These are phyloP conservation scores for Platanus orientalis DNA, from an alignment of 164 flowering plant species.

Conservation along the genomic window DNA sequence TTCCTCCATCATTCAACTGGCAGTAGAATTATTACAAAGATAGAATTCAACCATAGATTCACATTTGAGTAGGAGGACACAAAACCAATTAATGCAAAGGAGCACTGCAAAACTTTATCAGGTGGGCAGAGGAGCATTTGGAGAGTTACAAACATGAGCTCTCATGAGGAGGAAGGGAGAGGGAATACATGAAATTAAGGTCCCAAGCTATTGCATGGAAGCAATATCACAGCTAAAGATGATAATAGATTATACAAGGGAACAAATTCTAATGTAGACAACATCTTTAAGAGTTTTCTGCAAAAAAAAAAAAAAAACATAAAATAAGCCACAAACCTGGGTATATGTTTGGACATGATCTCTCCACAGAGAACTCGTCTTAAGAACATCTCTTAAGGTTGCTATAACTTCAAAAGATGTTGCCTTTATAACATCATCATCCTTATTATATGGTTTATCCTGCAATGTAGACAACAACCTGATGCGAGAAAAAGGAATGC, in stretches of 20 bases:
- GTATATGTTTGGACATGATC: conserved; percentile 93
- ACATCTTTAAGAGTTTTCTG: background rate
- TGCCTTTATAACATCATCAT: conserved; percentile 92
- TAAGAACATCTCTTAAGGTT: conserved; percentile 82
- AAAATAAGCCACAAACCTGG: conserved; percentile 42
- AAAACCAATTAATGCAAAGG: no score
- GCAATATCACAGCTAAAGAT: background rate
- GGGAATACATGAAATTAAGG: no score
- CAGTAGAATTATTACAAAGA: no score
- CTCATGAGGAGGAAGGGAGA: no score
- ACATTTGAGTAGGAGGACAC: no score
- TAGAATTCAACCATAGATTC: no score
- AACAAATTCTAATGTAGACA: background rate
- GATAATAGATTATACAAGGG: background rate
- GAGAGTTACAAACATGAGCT: no score
- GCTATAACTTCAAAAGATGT: conserved; percentile 96
- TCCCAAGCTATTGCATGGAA: no score
- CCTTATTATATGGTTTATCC: conserved; percentile 86
- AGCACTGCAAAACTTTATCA: no score
- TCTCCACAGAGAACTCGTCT: conserved; percentile 89
- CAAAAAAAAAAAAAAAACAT: background rate
- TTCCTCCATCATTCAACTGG: no score
- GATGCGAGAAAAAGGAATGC: conserved; percentile 1
- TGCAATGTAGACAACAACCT: conserved; percentile 25
- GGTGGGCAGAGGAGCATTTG: no score